Evolutionary conservation across 1,284 basidiomycete genomes (phyloP).

Genomic region (Coniferiporia weirii): DNA sequence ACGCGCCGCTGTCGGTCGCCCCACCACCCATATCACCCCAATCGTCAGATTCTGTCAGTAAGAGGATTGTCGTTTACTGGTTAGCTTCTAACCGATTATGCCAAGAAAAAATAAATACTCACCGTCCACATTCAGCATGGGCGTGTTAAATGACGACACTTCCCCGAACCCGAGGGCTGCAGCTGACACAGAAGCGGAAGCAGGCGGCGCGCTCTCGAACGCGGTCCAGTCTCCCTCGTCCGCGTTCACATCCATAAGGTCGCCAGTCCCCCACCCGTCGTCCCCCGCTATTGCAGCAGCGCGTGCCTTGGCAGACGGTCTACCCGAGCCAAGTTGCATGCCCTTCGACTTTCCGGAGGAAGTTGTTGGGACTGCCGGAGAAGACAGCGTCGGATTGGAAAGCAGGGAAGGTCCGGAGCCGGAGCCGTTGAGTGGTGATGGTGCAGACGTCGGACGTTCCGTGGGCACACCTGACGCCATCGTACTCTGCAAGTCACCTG

Average conservation of each 20-base stretch:
- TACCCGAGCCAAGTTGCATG: conserved; percentile 66
- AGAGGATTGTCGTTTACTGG: neutral
- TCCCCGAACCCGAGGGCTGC: conserved; percentile 24
- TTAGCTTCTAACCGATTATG: neutral
- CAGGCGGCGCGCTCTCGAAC: conserved; percentile 68
- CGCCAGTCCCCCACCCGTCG: conserved; percentile 44
- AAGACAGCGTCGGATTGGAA: conserved; percentile 17
- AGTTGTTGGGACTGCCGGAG: conserved; percentile 15
- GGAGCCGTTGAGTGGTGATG: conserved; percentile 24
- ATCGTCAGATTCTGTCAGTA: conserved; percentile 8
- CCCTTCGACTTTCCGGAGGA: conserved; percentile 41
- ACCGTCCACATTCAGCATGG: conserved; percentile 14
- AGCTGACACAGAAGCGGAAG: conserved; percentile 24
- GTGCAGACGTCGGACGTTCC: conserved; percentile 36
- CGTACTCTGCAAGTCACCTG: conserved; percentile 66
- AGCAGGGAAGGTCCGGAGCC: neutral
- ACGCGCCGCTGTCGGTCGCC: neutral
- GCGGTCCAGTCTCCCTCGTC: conserved; percentile 92
- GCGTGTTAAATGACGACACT: conserved; percentile 8
- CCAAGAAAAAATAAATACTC: neutral
- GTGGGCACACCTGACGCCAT: conserved; percentile 39
- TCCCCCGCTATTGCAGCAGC: conserved; percentile 40
- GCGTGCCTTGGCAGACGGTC: conserved; percentile 30
- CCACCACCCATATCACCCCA: conserved; percentile 18
- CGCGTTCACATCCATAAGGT: conserved; percentile 88